Percentiles rank a stretch among this genome's conserved stretches.
phyloP scores from a whole-genome alignment of 352 stramenopile genomes.

The Blastocystis hominis region DNA sequence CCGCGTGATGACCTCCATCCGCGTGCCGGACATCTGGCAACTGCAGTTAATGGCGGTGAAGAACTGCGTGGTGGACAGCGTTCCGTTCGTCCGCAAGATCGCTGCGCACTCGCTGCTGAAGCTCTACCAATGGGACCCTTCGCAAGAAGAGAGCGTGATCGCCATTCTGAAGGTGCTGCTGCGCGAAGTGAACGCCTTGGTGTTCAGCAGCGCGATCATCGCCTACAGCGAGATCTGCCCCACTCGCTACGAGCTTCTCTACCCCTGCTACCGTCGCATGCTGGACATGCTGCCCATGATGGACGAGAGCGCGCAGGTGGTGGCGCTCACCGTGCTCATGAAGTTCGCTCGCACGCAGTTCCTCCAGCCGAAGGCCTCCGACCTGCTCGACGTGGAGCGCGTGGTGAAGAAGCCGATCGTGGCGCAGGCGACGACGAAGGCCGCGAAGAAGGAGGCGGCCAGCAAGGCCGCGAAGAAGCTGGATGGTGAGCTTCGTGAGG shows the following conservation, averaged over 20 bases:
- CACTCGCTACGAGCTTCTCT: slow-evolving; percentile 70
- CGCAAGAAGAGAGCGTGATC: slow-evolving; percentile 71
- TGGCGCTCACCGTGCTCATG: slow-evolving; percentile 72
- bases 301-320: slow-evolving; percentile 74
- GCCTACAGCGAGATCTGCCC: slow-evolving; percentile 75
- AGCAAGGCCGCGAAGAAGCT: not conserved
- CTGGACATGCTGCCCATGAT: slow-evolving; percentile 73
- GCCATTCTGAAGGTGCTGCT: slow-evolving; percentile 73
- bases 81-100: slow-evolving; percentile 74
- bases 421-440: not conserved
- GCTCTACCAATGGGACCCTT: slow-evolving; percentile 68
- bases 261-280: slow-evolving; percentile 71
- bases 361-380: slow-evolving; percentile 65
- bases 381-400: not conserved
- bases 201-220: slow-evolving; percentile 72
- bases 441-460: not conserved
- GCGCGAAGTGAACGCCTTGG: slow-evolving; percentile 66
- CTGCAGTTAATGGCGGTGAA: slow-evolving; percentile 76
- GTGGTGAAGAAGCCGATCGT: not conserved
- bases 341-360: slow-evolving; percentile 74
- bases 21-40: slow-evolving; percentile 73
- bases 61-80: slow-evolving; percentile 73
- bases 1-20: slow-evolving; percentile 75
- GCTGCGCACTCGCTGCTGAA: slow-evolving; percentile 74
- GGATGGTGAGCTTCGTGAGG: not conserved